Percentiles rank a stretch among this genome's conserved stretches.
phyloP scores from a whole-genome alignment of 495 filamentous ascomycete genomes.

The Daldinia childiae region DNA sequence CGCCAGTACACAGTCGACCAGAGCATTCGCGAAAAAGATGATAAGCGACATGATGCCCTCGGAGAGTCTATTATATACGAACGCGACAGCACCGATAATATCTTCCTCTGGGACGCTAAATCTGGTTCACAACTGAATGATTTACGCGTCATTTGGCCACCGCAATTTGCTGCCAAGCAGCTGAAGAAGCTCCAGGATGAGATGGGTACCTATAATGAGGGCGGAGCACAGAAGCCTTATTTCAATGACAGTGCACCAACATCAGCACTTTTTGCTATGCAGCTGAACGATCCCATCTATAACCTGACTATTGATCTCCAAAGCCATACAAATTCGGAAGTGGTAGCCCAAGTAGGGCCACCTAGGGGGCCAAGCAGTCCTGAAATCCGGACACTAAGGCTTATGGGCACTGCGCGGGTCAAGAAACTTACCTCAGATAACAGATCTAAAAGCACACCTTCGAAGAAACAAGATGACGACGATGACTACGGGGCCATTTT shows the following conservation, averaged over 20 bases:
- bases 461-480: not conserved
- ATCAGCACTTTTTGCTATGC: conserved; percentile 44
- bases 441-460: not conserved
- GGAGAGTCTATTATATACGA: not conserved
- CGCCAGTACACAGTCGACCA: conserved; percentile 29
- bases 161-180: not conserved
- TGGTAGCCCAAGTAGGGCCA: not conserved
- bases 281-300: conserved; percentile 45
- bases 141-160: not conserved
- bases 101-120: not conserved
- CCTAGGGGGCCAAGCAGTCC: conserved; percentile 2
- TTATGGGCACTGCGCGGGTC: not conserved
- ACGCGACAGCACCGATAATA: not conserved
- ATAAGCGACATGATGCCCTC: not conserved
- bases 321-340: conserved; percentile 4
- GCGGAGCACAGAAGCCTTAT: conserved; percentile 7
- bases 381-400: not conserved
- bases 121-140: not conserved
- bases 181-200: not conserved
- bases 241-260: conserved; percentile 29
- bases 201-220: not conserved
- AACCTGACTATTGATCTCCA: conserved; percentile 10
- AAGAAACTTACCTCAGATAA: not conserved
- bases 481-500: not conserved
- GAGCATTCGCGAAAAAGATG: conserved; percentile 6